Evolutionary conservation across 306 rosid species (phyloP).

Genomic region (Vigna hirtella): DNA sequence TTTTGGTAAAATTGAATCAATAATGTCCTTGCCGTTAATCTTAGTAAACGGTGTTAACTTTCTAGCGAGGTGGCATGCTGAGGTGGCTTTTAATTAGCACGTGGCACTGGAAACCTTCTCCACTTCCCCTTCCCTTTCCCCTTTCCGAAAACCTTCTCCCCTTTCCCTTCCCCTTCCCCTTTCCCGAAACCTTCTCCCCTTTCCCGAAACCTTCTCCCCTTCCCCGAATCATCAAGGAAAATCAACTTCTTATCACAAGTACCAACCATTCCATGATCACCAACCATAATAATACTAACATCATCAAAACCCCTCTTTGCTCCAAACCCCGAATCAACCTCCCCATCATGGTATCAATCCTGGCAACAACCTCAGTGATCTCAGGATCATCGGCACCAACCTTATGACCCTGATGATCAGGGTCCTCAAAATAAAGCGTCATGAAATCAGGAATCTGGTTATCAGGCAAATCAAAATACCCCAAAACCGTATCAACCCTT

Average conservation of each 20-base stretch:
- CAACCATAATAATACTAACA: constrained; percentile 81
- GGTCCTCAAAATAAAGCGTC: constrained; percentile 97
- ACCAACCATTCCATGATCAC: constrained; percentile 99
- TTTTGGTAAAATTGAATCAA: no score
- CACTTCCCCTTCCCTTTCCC: no score
- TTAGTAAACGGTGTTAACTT: no score
- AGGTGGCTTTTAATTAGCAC: no score
- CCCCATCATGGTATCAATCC: constrained; percentile 86
- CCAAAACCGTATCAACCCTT: constrained; percentile 70
- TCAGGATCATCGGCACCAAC: constrained; percentile 94
- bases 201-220: no score
- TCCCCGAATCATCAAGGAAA: constrained; percentile 67
- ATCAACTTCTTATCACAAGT: constrained; percentile 89
- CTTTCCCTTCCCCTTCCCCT: no score
- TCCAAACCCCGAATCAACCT: constrained; percentile 85
- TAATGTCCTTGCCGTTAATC: no score
- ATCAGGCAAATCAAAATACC: constrained; percentile 74
- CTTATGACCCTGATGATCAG: constrained; percentile 93
- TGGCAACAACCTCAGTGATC: constrained; percentile 78
- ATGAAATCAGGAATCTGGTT: constrained; percentile 79
- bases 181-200: no score
- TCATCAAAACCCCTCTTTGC: constrained; percentile 82
- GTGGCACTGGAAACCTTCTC: no score
- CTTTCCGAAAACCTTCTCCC: no score
- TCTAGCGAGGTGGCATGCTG: no score